Conservation (phyloP, 768 basidiomycete species). For the Gymnopilus junonius region DNA sequence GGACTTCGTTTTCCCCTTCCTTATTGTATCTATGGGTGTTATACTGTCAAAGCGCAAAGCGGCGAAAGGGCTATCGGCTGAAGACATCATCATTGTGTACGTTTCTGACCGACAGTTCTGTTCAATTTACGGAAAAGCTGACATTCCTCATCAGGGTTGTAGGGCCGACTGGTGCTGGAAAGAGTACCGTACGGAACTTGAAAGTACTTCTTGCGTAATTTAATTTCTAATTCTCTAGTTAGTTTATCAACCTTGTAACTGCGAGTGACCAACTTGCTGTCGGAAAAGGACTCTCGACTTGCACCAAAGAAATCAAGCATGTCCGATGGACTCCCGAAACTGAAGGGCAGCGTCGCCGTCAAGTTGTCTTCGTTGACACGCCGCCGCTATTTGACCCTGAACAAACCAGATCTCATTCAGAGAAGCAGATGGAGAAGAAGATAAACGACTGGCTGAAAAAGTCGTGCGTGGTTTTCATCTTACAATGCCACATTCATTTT, state of each 20-base stretch:
- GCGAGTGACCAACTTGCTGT: conserved; percentile 1
- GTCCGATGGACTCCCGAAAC: conserved; percentile 8
- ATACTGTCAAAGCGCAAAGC: not conserved
- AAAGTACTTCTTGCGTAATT: not conserved
- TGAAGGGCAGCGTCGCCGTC: not conserved
- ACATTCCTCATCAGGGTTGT: conserved; percentile 18
- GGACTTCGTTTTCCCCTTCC: too few relatives aligned
- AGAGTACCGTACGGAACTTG: conserved; percentile 18
- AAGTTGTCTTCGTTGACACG: conserved; percentile 18
- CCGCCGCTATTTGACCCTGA: conserved; percentile 15
- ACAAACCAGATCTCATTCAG: not conserved
- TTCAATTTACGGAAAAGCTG: not conserved
- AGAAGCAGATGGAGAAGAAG: conserved; percentile 16
- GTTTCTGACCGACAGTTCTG: not conserved
- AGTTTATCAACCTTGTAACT: conserved; percentile 20
- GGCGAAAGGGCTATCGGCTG: not conserved
- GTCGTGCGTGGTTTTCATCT: conserved; percentile 2
- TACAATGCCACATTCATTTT: not conserved
- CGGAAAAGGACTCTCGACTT: conserved; percentile 4
- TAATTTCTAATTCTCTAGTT: not conserved
- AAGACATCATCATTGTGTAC: conserved; percentile 12
- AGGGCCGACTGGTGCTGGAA: conserved; percentile 29
- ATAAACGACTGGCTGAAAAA: conserved; percentile 16
- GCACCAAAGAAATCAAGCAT: conserved; percentile 8
- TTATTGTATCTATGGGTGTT: not conserved